These are phyloP conservation scores for Xylariaceae sp. DNA, from an alignment of 2,329 filamentous ascomycete genomes.

Conservation along the genomic window DNA sequence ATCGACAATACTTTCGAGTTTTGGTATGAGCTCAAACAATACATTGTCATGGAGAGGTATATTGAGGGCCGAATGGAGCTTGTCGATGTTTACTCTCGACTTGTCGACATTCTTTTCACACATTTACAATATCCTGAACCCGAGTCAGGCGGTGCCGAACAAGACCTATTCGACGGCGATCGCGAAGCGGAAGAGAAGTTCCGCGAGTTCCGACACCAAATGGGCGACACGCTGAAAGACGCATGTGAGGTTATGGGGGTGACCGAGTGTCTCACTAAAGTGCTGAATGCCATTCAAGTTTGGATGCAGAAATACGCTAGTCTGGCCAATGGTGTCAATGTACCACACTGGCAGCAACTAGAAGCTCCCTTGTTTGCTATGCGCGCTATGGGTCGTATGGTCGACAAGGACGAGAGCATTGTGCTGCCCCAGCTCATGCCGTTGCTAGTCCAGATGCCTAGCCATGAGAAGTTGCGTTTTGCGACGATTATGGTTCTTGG, in stretches of 20 bases:
- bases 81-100: conserved; percentile 76
- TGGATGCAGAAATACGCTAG: conserved; percentile 84
- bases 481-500: conserved; percentile 97
- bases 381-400: conserved; percentile 95
- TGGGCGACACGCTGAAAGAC: conserved; percentile 97
- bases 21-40: conserved; percentile 98
- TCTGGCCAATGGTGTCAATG: conserved; percentile 67
- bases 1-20: conserved; percentile 94
- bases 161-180: conserved; percentile 91
- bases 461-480: conserved; percentile 97
- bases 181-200: conserved; percentile 96
- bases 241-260: conserved; percentile 95
- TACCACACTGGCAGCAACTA: conserved; percentile 93
- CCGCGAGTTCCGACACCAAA: conserved; percentile 89
- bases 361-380: conserved; percentile 94
- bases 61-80: conserved; percentile 73
- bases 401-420: conserved; percentile 79
- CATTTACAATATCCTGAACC: conserved; percentile 84
- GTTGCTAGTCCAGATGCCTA: conserved; percentile 86
- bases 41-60: conserved; percentile 86
- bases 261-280: conserved; percentile 84
- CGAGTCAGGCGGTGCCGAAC: conserved; percentile 63
- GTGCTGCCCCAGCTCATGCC: conserved; percentile 91
- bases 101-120: conserved; percentile 89
- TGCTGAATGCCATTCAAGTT: conserved; percentile 76